Percentiles rank a stretch among this genome's conserved stretches.
These are phyloP conservation scores for Penicillium sclerotigenum DNA, from an alignment of 2,329 filamentous ascomycete species.

Conservation along the genomic window DNA sequence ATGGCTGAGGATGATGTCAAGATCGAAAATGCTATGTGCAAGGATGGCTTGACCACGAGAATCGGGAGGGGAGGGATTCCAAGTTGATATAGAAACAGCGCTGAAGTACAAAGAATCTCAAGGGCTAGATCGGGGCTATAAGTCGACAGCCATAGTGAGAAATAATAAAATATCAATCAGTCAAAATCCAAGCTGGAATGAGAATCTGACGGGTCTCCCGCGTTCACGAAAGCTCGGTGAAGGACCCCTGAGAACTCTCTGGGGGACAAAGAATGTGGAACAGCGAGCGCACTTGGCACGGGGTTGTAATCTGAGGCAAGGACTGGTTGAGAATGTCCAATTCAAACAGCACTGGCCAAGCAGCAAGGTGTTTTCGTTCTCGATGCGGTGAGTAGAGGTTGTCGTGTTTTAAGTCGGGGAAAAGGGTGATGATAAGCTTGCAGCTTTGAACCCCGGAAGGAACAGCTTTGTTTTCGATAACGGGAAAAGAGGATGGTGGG, in stretches of 20 bases:
- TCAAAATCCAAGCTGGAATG: slow-evolving; percentile 16
- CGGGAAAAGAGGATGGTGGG: not conserved
- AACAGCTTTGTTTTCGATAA: slow-evolving; percentile 1
- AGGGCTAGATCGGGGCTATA: slow-evolving; percentile 25
- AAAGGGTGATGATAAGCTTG: slow-evolving; percentile 19
- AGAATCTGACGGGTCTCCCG: slow-evolving; percentile 13
- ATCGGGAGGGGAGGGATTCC: not conserved
- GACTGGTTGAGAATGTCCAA: slow-evolving; percentile 13
- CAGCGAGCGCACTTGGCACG: slow-evolving; percentile 10
- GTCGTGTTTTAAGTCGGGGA: slow-evolving; percentile 9
- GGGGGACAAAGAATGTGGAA: slow-evolving; percentile 13
- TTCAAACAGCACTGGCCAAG: slow-evolving; percentile 2
- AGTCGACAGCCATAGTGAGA: slow-evolving; percentile 33
- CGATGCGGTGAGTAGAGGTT: slow-evolving; percentile 22
- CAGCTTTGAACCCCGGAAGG: slow-evolving; percentile 7
- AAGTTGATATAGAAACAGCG: slow-evolving; percentile 18
- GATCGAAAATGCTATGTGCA: not conserved
- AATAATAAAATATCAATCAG: slow-evolving; percentile 18
- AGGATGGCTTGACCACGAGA: not conserved
- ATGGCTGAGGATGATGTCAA: slow-evolving; percentile 31
- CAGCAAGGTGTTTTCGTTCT: slow-evolving; percentile 14
- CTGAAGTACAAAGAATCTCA: slow-evolving; percentile 25
- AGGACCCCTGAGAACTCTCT: slow-evolving; percentile 10
- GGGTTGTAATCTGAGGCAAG: slow-evolving; percentile 7
- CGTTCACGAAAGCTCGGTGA: slow-evolving; percentile 16